Evolutionary conservation across 225 moss, liverwort and hornwort species (phyloP), one percentile per base, ranked within the genome.

Genomic region (Takakia lepidozioides): DNA sequence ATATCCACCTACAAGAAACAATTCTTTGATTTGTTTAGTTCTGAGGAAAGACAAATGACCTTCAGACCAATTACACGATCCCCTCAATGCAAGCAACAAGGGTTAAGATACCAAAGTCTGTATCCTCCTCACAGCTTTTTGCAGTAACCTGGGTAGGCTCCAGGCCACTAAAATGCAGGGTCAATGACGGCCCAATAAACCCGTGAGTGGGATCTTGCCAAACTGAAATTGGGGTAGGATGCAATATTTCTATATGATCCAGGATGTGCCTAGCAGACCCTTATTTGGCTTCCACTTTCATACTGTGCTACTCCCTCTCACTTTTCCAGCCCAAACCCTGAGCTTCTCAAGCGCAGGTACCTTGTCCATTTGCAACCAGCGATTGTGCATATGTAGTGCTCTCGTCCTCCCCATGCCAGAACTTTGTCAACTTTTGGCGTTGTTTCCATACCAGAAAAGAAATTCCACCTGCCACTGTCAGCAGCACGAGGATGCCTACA

Each of bases 341-440:
- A 14, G 14, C 34, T 35, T 14, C 14, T 35, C 34, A 7, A 35
- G 7, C 34, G 8, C 7, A 35, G 34, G 34, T 42, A 42, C 41
- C 41, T 42, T 42, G 41, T 19, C 41, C 41, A 19, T 42, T 42
- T n/a, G 41, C 41, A 5, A 42, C 41, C 5, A 42, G 41, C 6
- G 11, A 8, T 42, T 42, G 41, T n/a, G 11, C 41, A n/a, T 10
- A 42, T 5, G 41, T 42, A n/a, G 11, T 42, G 1, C 19, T 42
- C 11, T 42, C 41, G n/a, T 42, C 41, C 6, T 6, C 41, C n/a
- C n/a, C 41, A 19, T 19, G 5, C 41, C 41, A 42, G 19, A 42
- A 42, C 10, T 16, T 42, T 16, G n/a, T 5, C 5, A 11, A 32
- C 8, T 16, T 42, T 8, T 19, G 5, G n/a, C n/a, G 19, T 16